Evolutionary conservation across 371 early-diverging fungal genomes (phyloP), one percentile per base, ranked within the genome.

Genomic region (Syncephalis fuscata): DNA sequence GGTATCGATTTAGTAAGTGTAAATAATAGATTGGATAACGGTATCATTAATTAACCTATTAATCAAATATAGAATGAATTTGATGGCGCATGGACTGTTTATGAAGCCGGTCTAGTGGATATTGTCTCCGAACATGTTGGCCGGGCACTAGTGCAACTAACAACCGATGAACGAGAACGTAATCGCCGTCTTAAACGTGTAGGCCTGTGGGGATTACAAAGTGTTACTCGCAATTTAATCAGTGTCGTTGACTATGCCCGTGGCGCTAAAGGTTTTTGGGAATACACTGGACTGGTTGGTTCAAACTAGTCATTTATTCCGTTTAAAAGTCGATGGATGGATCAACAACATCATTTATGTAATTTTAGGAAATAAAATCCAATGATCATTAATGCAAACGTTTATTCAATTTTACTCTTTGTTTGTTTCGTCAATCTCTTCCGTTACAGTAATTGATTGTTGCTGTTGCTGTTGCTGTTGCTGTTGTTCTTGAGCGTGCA

Each of bases 51-150:
- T 24, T 39, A 44, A 15, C 27, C 39, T 21, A 7, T 49, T 36
- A 19, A 17, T 1, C 24, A 24, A 25, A 45, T 37, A 7, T 53
- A 77, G 79, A 59, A 63, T 44, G 81, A 92, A 50, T 92, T 92
- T 62, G 83, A 92, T 59, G 97, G 97, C 14, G 71, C 92, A 0
- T 94, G 93, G 93, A 83, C 83, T 0, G 66, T 85, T 1, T 87
- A 86, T 57, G 85, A 88, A 40, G 82, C 89, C 1, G 81, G 80
- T 0, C 53, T 94, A 41, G 78, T 80, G 25, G 77, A 77, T 36
- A 61, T 74, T n/a, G 63, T 92, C 11, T 72, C 80, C 0, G 80
- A 85, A 46, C 87, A 85, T 43, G 66, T 89, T 5, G 92, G 92
- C 14, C 71, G 78, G 22, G 87, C 84, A 0, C 74, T 93, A 61